Percentiles rank a stretch among this genome's conserved stretches.
Conservation (phyloP, 2,329 filamentous ascomycete genomes). For the Clonostachys solani region DNA sequence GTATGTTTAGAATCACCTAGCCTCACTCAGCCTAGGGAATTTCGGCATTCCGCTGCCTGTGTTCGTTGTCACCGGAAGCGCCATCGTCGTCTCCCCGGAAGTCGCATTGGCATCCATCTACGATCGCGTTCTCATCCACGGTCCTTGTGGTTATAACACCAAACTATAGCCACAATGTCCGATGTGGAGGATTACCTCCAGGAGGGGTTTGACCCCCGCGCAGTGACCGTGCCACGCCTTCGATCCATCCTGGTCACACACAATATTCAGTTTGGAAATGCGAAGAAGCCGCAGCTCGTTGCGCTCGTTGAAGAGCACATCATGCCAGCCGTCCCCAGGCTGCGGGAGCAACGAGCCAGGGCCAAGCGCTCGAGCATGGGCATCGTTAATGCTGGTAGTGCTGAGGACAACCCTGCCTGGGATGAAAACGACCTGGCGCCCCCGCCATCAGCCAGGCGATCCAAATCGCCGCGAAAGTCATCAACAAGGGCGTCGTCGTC, state of each 20-base stretch:
- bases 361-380: slow-evolving; percentile 85
- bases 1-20: too few species aligned
- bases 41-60: neutral
- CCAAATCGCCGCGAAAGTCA: slow-evolving; percentile 50
- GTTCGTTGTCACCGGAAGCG: too few species aligned
- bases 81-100: neutral
- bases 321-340: slow-evolving; percentile 70
- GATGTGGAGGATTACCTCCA: slow-evolving; percentile 81
- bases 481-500: slow-evolving; percentile 21
- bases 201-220: slow-evolving; percentile 77
- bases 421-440: slow-evolving; percentile 56
- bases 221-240: slow-evolving; percentile 81
- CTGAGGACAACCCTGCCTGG: slow-evolving; percentile 59
- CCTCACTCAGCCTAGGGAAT: too few species aligned
- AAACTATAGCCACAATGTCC: slow-evolving; percentile 41
- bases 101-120: neutral
- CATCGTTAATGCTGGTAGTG: slow-evolving; percentile 66
- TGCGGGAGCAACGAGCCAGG: slow-evolving; percentile 69
- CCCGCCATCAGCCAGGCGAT: slow-evolving; percentile 43
- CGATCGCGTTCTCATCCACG: slow-evolving; percentile 2
- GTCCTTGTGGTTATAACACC: slow-evolving; percentile 4
- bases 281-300: slow-evolving; percentile 88
- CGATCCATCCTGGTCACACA: slow-evolving; percentile 90
- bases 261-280: slow-evolving; percentile 78
- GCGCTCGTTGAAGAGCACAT: slow-evolving; percentile 79